phyloP scores from a whole-genome alignment of 176 grass and related monocot genomes.

The Metroxylon sagu region DNA sequence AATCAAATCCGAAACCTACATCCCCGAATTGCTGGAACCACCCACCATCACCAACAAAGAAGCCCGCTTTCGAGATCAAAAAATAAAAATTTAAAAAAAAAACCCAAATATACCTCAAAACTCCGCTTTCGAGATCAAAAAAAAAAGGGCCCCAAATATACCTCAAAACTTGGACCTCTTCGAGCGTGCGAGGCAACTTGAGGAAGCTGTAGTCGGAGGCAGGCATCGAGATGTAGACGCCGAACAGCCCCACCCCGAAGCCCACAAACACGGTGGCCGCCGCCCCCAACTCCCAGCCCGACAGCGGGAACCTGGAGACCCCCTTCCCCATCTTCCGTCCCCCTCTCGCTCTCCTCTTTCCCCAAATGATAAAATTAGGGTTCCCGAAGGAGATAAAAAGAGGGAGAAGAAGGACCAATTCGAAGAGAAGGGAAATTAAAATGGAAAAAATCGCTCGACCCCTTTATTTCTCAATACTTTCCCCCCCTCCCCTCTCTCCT shows the following conservation, averaged over 20 bases:
- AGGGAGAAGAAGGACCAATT: slow-evolving; percentile 1
- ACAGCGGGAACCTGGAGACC: slow-evolving; percentile 46
- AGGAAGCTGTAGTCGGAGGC: slow-evolving; percentile 25
- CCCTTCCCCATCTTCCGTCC: background rate
- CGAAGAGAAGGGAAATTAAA: no score
- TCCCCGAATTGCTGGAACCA: background rate
- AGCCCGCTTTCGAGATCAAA: background rate
- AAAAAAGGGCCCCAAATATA: slow-evolving; percentile 12
- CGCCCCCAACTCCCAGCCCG: slow-evolving; percentile 43
- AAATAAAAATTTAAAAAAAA: slow-evolving; percentile 3
- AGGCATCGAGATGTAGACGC: slow-evolving; percentile 90
- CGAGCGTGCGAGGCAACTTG: slow-evolving; percentile 21
- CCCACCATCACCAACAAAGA: background rate
- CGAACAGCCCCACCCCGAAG: slow-evolving; percentile 64
- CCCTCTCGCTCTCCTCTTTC: background rate
- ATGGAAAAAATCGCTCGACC: no score
- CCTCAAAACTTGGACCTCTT: slow-evolving; percentile 84
- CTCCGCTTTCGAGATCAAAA: no score
- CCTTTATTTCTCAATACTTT: no score
- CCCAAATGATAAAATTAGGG: slow-evolving; percentile 17
- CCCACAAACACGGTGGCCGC: slow-evolving; percentile 42
- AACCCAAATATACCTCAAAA: no score
- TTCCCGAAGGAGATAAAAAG: slow-evolving; percentile 9
- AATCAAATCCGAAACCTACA: background rate
- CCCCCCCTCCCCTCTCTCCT: no score